Base-by-base conservation (phyloP, 345 rosid genomes). In the Euphorbia tirucalli region DNA sequence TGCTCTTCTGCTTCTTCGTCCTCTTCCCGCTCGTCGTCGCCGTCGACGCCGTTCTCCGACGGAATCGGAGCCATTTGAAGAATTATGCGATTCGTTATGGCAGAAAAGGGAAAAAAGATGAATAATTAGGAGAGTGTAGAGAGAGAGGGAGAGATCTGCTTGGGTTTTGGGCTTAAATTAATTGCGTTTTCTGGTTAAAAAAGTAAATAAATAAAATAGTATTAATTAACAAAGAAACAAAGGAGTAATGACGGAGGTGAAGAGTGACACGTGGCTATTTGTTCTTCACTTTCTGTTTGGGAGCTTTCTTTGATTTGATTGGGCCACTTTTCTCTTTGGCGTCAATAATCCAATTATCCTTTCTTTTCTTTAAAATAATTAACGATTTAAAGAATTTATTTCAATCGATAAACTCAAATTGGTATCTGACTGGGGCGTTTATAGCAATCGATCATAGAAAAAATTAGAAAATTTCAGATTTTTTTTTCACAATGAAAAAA, bases 1-100 rank as follows among this genome's bases (percentile, higher is more conserved):
- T 70, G 74, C 1, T 69, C 79, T 13, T 76, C 79, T 4, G 22
- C 79, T 1, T 76, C 79, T 10, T 66, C 80, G 7, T 88, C 93
- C 0, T 87, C 98, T 0, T 86, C 98, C 28, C 93, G 84, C 87
- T 90, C 97, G 77, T 86, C 98, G 80, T 88, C 92, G 5, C 92
- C 95, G 43, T 89, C 95, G 21, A 86, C 91, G 80, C 98, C 98
- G 87, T 93, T 95, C 81, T 93, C 99, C 75, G 91, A 57, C 82
- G 90, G 88, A 72, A 92, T 72, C 78, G 93, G 84, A 78, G 89
- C 84, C 99, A 89, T 90, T 78, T 78, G 83, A 55, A 84, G 69
- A 13, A 62, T 60, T 56, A 27, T 46, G 52, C 65, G 35, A 35
- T 3, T 59, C 31, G 69, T 22, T 46, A 56, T 61, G 62, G 30